These are phyloP conservation scores for Rubia tinctorum DNA, from an alignment of 305 asterid species.

Conservation along the genomic window DNA sequence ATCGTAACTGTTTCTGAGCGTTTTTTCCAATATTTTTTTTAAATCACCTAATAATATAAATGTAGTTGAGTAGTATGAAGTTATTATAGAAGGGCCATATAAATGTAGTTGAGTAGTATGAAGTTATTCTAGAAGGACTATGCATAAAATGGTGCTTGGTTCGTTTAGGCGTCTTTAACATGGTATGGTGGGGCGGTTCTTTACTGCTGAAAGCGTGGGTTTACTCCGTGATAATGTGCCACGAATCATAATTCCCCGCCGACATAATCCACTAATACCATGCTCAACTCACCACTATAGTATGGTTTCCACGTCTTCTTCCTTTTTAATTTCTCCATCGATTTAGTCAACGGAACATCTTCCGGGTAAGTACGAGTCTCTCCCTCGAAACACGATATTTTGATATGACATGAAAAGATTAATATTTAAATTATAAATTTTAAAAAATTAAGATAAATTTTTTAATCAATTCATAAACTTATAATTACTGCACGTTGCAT, in stretches of 20 bases:
- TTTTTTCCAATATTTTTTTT: too few relatives aligned
- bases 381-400: too few relatives aligned
- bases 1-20: too few relatives aligned
- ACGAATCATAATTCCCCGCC: not conserved
- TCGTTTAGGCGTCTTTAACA: not conserved
- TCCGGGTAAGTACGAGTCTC: too few relatives aligned
- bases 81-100: not conserved
- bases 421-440: too few relatives aligned
- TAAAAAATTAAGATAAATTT: too few relatives aligned
- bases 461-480: too few relatives aligned
- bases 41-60: too few relatives aligned
- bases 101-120: not conserved
- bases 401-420: too few relatives aligned
- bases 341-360: not conserved
- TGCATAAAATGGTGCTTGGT: not conserved
- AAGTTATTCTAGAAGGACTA: not conserved
- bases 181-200: constrained; percentile 2
- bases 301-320: not conserved
- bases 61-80: too few relatives aligned
- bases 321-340: not conserved
- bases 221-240: not conserved
- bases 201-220: not conserved
- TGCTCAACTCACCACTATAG: not conserved
- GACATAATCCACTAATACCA: not conserved
- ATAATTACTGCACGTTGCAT: too few relatives aligned